Conservation (phyloP, 306 rosid species). For the Abrus pulchellus region DNA sequence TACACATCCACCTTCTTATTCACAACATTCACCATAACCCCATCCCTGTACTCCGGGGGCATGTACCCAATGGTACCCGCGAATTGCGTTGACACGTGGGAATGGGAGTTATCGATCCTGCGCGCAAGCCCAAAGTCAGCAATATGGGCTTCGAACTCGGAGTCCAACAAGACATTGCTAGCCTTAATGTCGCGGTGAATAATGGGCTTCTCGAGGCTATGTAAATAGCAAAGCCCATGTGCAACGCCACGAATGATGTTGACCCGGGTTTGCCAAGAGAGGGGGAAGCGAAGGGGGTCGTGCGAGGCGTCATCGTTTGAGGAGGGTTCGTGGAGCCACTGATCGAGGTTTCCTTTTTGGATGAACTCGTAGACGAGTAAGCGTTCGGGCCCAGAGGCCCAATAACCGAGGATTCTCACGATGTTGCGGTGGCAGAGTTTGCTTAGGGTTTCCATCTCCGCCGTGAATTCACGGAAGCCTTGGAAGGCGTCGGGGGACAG, state of each 20-base stretch:
- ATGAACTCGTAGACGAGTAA: constrained; percentile 81
- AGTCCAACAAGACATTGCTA: constrained; percentile 75
- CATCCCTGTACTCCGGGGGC: constrained; percentile 90
- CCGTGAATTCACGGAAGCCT: constrained; percentile 92
- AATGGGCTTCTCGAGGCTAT: constrained; percentile 73
- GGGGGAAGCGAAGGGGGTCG: constrained; percentile 47
- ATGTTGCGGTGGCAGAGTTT: constrained; percentile 73
- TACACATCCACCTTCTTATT: constrained; percentile 79
- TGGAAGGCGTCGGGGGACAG: constrained; percentile 91
- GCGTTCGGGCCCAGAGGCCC: constrained; percentile 77
- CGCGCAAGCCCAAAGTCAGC: constrained; percentile 96
- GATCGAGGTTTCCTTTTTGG: constrained; percentile 77
- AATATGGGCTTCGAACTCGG: constrained; percentile 75
- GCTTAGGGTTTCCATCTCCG: constrained; percentile 94
- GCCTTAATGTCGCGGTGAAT: constrained; percentile 91
- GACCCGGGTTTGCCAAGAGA: constrained; percentile 69
- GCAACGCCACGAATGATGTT: constrained; percentile 75
- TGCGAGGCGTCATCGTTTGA: constrained; percentile 31
- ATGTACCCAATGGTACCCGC: constrained; percentile 96
- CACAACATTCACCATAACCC: constrained; percentile 55
- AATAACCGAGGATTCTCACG: constrained; percentile 80
- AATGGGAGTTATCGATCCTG: constrained; percentile 53
- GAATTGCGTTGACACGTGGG: constrained; percentile 84
- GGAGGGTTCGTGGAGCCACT: constrained; percentile 73
- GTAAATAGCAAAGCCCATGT: constrained; percentile 69